Evolutionary conservation across 2,329 filamentous ascomycete species (phyloP).

Genomic region (Talaromyces sp.): DNA sequence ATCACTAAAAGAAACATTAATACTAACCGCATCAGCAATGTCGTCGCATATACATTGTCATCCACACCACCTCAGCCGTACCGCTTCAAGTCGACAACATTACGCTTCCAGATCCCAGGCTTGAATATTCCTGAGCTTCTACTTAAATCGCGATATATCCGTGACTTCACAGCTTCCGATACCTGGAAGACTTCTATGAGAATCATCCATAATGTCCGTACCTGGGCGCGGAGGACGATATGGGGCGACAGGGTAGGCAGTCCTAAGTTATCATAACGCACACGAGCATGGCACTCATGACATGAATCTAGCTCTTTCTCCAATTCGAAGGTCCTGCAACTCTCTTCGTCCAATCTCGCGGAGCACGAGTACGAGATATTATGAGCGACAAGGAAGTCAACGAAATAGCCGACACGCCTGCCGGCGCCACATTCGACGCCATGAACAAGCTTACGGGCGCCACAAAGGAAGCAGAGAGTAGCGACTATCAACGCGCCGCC

Average conservation of each 20-base stretch:
- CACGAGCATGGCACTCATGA: slow-evolving; percentile 6
- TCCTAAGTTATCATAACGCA: not conserved
- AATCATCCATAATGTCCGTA: slow-evolving; percentile 66
- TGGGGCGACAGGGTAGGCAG: slow-evolving; percentile 75
- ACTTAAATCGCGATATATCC: slow-evolving; percentile 68
- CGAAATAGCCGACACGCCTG: slow-evolving; percentile 79
- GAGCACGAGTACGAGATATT: slow-evolving; percentile 70
- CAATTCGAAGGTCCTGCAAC: slow-evolving; percentile 84
- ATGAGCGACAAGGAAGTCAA: slow-evolving; percentile 76
- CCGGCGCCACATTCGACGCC: slow-evolving; percentile 64
- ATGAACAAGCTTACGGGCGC: slow-evolving; percentile 36
- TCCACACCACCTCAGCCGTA: slow-evolving; percentile 74
- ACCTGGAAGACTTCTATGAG: slow-evolving; percentile 67
- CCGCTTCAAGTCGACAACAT: slow-evolving; percentile 71
- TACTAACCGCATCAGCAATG: slow-evolving; percentile 55
- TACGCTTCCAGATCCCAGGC: slow-evolving; percentile 74
- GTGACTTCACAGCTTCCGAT: slow-evolving; percentile 65
- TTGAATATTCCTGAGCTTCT: slow-evolving; percentile 61
- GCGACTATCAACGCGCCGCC: slow-evolving; percentile 23
- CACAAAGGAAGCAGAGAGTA: slow-evolving; percentile 14
- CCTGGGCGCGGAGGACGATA: slow-evolving; percentile 73
- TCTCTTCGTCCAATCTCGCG: slow-evolving; percentile 84
- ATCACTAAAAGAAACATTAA: not conserved
- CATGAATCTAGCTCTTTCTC: slow-evolving; percentile 63
- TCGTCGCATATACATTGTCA: slow-evolving; percentile 82